Evolutionary conservation across 768 basidiomycete genomes (phyloP).

Genomic region (Strobilomyces echinocephalus): DNA sequence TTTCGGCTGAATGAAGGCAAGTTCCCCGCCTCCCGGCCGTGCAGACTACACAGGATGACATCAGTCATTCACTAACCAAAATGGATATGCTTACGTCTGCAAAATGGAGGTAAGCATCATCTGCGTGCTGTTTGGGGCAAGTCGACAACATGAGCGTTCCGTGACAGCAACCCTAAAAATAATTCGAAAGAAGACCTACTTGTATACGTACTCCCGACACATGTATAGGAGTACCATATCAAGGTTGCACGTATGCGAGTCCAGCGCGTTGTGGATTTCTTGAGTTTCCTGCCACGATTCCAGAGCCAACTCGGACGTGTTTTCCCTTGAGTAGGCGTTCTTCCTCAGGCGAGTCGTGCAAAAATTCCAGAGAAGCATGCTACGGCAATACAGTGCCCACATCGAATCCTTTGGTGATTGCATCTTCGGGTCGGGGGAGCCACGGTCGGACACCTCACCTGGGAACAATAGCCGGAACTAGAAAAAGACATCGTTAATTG

Average conservation of each 20-base stretch:
- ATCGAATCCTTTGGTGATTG: slow-evolving; percentile 70
- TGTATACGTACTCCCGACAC: slow-evolving; percentile 67
- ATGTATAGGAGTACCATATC: slow-evolving; percentile 65
- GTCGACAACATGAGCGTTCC: slow-evolving; percentile 11
- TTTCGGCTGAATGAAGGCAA: slow-evolving; percentile 60
- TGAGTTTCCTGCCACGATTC: slow-evolving; percentile 65
- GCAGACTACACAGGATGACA: slow-evolving; percentile 38
- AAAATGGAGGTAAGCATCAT: slow-evolving; percentile 61
- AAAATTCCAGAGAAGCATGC: slow-evolving; percentile 78
- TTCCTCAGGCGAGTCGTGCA: slow-evolving; percentile 48
- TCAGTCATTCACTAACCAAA: slow-evolving; percentile 1
- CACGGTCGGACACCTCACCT: slow-evolving; percentile 59
- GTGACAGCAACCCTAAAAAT: slow-evolving; percentile 8
- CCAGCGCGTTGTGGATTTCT: slow-evolving; percentile 61
- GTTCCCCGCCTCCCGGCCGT: slow-evolving; percentile 44
- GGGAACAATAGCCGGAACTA: slow-evolving; percentile 59
- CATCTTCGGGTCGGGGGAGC: slow-evolving; percentile 37
- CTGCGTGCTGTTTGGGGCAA: slow-evolving; percentile 44
- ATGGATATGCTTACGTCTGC: slow-evolving; percentile 49
- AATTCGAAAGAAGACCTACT: slow-evolving; percentile 42
- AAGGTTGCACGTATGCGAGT: slow-evolving; percentile 65
- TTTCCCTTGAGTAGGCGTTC: slow-evolving; percentile 40
- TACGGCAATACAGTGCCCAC: slow-evolving; percentile 79
- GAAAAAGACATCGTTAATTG: slow-evolving; percentile 8
- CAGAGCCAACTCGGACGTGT: slow-evolving; percentile 55